Conservation (phyloP, 805 yeast genomes). For the Monosporozyma aquatica region DNA sequence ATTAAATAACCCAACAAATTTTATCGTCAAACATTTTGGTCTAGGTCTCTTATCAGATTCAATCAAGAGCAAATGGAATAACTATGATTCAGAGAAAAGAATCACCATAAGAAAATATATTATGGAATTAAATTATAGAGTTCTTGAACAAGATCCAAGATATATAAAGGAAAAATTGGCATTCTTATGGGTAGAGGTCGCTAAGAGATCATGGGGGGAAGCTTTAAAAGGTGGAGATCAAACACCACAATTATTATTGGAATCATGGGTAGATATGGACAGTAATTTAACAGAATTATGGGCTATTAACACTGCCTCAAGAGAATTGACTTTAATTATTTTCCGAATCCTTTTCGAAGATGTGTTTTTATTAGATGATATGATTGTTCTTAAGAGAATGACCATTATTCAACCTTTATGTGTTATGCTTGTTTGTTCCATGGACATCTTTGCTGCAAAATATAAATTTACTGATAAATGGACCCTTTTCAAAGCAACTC, state of each 20-base stretch:
- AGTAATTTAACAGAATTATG: conserved; percentile 63
- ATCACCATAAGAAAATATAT: conserved; percentile 76
- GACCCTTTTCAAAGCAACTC: conserved; percentile 50
- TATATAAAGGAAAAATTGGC: conserved; percentile 86
- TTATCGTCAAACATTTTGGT: conserved; percentile 84
- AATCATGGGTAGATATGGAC: conserved; percentile 88
- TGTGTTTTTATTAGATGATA: conserved; percentile 82
- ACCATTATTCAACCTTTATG: conserved; percentile 72
- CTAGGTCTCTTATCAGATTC: conserved; percentile 69
- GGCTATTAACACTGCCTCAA: conserved; percentile 50
- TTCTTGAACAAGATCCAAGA: conserved; percentile 67
- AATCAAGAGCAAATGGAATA: conserved; percentile 44
- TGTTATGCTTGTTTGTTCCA: conserved; percentile 73
- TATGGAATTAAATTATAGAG: conserved; percentile 59
- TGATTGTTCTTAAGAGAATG: conserved; percentile 74
- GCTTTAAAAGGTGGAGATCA: conserved; percentile 36
- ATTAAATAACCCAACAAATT: conserved; percentile 46
- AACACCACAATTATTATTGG: conserved; percentile 37
- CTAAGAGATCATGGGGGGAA: conserved; percentile 86
- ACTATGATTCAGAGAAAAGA: conserved; percentile 50
- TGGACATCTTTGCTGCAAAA: conserved; percentile 52
- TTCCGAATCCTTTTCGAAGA: conserved; percentile 88
- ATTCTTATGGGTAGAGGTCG: conserved; percentile 81
- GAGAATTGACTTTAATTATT: conserved; percentile 71
- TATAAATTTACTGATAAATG: conserved; percentile 43